Percentiles rank a stretch among this genome's conserved stretches.
Conservation (phyloP, 768 basidiomycete species). For the Leccinum boreale region DNA sequence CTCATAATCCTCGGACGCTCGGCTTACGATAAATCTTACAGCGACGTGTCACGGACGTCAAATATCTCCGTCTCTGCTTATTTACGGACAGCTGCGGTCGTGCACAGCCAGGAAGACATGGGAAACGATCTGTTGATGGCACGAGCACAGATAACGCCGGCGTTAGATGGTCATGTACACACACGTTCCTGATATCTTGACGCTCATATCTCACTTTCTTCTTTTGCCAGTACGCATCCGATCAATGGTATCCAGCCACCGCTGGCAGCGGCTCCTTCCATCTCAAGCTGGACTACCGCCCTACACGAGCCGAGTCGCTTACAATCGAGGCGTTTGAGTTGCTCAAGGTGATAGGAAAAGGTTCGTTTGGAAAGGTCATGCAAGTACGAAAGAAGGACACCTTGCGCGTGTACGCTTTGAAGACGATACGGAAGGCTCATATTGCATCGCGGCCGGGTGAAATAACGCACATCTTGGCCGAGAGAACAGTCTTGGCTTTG, state of each 20-base stretch:
- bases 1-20: not conserved
- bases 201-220: constrained; percentile 3
- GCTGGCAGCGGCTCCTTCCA: constrained; percentile 91
- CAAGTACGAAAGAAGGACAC: constrained; percentile 99
- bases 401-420: constrained; percentile 94
- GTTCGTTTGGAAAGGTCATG: constrained; percentile 98
- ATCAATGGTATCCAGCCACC: constrained; percentile 86
- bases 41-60: constrained; percentile 93
- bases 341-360: constrained; percentile 97
- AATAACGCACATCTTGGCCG: constrained; percentile 96
- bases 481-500: constrained; percentile 92
- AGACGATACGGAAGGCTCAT: constrained; percentile 97
- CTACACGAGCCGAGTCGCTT: constrained; percentile 74
- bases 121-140: constrained; percentile 94
- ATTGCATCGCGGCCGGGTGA: constrained; percentile 95
- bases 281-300: constrained; percentile 93
- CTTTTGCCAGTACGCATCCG: constrained; percentile 62
- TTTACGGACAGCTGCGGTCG: constrained; percentile 73
- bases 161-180: constrained; percentile 72
- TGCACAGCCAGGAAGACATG: constrained; percentile 86
- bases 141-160: constrained; percentile 85
- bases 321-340: constrained; percentile 98
- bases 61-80: constrained; percentile 92
- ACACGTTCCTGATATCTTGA: constrained; percentile 2
- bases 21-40: constrained; percentile 30